These are phyloP conservation scores for Capronia coronata DNA, from an alignment of 2,329 filamentous ascomycete genomes.

Conservation along the genomic window DNA sequence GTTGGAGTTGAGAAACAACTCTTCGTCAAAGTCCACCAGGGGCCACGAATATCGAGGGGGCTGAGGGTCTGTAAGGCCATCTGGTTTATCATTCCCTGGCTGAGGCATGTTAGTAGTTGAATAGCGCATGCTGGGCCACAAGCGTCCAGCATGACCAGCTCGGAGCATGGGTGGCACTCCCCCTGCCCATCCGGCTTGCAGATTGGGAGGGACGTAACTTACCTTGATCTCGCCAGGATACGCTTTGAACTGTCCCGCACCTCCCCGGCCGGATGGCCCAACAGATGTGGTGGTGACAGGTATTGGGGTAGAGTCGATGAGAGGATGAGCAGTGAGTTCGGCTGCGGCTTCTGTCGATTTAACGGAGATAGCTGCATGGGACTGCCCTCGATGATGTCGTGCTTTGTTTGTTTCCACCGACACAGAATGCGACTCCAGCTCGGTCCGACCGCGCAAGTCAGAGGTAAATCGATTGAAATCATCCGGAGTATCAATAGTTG, in stretches of 20 bases:
- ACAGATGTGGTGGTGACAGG: neutral
- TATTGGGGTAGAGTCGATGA: slow-evolving; percentile 7
- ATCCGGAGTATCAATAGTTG: slow-evolving; percentile 6
- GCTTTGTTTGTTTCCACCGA: neutral
- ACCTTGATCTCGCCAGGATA: slow-evolving; percentile 11
- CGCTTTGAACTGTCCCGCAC: slow-evolving; percentile 3
- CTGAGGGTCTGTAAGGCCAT: neutral
- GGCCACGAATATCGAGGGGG: slow-evolving; percentile 11
- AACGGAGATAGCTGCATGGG: neutral
- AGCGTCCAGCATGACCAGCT: slow-evolving; percentile 1
- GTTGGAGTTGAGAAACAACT: slow-evolving; percentile 17
- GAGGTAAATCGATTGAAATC: slow-evolving; percentile 12
- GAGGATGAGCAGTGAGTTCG: neutral
- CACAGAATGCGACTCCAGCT: slow-evolving; percentile 3
- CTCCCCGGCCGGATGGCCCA: neutral
- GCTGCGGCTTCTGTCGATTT: neutral
- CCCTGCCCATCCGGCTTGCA: slow-evolving; percentile 16
- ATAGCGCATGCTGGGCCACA: neutral
- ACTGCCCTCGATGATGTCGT: neutral
- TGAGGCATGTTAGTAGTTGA: neutral
- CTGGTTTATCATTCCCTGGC: neutral
- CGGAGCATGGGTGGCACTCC: slow-evolving; percentile 15
- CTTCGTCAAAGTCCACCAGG: slow-evolving; percentile 17
- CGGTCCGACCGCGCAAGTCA: neutral
- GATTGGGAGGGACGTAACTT: slow-evolving; percentile 11